These are phyloP conservation scores for thale cress (Arabidopsis thaliana) DNA, from an alignment of 345 rosid genomes.

Conservation along the genomic window DNA sequence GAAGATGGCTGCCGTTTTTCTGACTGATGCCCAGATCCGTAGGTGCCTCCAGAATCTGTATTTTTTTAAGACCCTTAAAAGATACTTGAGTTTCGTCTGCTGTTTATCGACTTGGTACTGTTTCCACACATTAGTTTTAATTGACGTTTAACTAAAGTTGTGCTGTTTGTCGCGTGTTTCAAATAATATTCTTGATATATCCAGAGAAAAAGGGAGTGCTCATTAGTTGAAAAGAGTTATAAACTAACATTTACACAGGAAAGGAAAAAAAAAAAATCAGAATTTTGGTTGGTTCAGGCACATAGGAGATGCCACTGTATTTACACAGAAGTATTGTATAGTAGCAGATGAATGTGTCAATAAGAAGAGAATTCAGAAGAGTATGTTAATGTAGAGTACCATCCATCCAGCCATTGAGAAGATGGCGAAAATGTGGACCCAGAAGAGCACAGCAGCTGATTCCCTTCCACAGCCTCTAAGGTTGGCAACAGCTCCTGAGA, in stretches of 20 bases:
- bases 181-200: constrained; percentile 28
- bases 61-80: neutral
- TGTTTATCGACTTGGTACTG: constrained; percentile 14
- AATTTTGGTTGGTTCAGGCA: constrained; percentile 32
- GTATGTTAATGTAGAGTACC: constrained; percentile 79
- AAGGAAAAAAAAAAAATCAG: neutral
- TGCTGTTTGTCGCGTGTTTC: constrained; percentile 10
- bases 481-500: constrained; percentile 95
- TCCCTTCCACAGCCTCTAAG: constrained; percentile 97
- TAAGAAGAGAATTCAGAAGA: constrained; percentile 53
- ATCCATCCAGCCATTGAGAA: constrained; percentile 98
- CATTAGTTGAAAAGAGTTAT: constrained; percentile 16
- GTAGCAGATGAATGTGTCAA: constrained; percentile 20
- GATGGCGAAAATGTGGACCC: constrained; percentile 96
- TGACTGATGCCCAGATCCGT: constrained; percentile 36
- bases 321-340: constrained; percentile 11
- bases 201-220: neutral
- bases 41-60: constrained; percentile 15
- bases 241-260: constrained; percentile 34
- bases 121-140: constrained; percentile 24
- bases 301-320: constrained; percentile 36
- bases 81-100: constrained; percentile 12
- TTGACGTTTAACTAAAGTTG: constrained; percentile 21
- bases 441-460: constrained; percentile 93
- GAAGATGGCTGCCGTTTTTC: constrained; percentile 88